Evolutionary conservation across 176 grass and related monocot genomes (phyloP).

Genomic region (Avena atlantica): DNA sequence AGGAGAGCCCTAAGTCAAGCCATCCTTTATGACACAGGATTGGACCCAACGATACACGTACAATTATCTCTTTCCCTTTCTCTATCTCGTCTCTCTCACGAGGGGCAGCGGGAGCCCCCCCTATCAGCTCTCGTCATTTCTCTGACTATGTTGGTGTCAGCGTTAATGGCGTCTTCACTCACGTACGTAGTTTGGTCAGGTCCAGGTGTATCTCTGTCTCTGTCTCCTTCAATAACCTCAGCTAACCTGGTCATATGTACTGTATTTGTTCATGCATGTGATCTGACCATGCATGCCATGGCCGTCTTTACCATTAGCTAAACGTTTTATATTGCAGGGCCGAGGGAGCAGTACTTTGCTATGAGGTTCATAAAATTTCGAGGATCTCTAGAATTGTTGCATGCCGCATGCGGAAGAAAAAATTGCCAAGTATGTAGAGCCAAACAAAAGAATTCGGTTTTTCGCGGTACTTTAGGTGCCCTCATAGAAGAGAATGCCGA

Average conservation of each 20-base stretch:
- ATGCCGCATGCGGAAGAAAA: no score
- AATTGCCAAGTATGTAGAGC: no score
- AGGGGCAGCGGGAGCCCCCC: background rate
- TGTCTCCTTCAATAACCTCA: background rate
- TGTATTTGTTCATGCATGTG: slow-evolving; percentile 15
- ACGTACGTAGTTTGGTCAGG: background rate
- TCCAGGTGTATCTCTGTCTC: background rate
- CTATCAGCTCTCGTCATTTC: slow-evolving; percentile 23
- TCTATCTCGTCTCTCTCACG: background rate
- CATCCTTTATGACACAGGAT: slow-evolving; percentile 15
- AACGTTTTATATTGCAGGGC: no score
- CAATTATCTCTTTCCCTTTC: background rate
- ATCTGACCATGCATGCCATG: background rate
- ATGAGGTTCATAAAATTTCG: no score
- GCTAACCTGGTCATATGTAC: background rate
- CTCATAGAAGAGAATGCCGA: no score
- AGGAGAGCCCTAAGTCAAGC: slow-evolving; percentile 37
- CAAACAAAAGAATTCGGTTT: no score
- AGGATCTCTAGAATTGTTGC: no score
- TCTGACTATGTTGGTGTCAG: slow-evolving; percentile 41
- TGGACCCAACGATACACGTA: slow-evolving; percentile 6
- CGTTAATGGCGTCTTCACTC: slow-evolving; percentile 14
- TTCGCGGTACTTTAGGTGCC: no score
- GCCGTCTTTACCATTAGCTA: background rate
- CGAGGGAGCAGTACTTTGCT: no score